These are phyloP conservation scores for Talaromyces sp. DNA, from an alignment of 2,329 filamentous ascomycete species.

Conservation along the genomic window DNA sequence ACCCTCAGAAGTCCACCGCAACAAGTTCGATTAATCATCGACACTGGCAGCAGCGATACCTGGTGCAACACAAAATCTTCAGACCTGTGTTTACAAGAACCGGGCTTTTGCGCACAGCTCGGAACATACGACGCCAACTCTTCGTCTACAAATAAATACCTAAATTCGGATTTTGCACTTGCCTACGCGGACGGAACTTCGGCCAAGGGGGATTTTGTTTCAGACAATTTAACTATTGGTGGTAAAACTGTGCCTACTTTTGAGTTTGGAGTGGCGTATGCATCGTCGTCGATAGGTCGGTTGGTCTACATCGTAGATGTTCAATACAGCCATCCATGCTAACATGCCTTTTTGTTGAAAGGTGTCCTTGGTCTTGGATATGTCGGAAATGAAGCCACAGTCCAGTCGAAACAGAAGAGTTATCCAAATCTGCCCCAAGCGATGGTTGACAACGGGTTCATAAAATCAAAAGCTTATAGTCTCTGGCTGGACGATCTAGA, in stretches of 20 bases:
- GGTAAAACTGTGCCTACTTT: neutral
- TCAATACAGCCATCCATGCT: neutral
- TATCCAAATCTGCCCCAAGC: constrained; percentile 66
- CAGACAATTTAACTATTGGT: constrained; percentile 28
- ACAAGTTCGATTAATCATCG: constrained; percentile 11
- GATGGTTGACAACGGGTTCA: constrained; percentile 55
- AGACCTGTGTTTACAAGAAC: neutral
- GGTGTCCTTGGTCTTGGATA: constrained; percentile 89
- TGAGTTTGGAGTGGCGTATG: neutral
- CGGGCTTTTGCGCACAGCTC: neutral
- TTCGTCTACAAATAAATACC: constrained; percentile 17
- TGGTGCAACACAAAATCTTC: constrained; percentile 10
- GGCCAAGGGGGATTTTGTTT: constrained; percentile 30
- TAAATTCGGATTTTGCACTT: neutral
- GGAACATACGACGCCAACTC: constrained; percentile 13
- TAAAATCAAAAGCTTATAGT: constrained; percentile 64
- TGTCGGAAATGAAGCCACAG: constrained; percentile 59
- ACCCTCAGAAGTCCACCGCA: constrained; percentile 16
- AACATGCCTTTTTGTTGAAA: constrained; percentile 35
- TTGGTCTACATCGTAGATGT: neutral
- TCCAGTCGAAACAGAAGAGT: constrained; percentile 28
- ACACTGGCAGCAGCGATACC: constrained; percentile 15
- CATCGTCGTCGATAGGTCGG: neutral
- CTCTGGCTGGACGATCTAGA: constrained; percentile 71
- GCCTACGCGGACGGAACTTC: constrained; percentile 18